A percentile compares a stretch with the other conserved stretches of the same genome.
Evolutionary conservation across 2,329 filamentous ascomycete genomes (phyloP).

Genomic region (Thermomyces lanuginosus): DNA sequence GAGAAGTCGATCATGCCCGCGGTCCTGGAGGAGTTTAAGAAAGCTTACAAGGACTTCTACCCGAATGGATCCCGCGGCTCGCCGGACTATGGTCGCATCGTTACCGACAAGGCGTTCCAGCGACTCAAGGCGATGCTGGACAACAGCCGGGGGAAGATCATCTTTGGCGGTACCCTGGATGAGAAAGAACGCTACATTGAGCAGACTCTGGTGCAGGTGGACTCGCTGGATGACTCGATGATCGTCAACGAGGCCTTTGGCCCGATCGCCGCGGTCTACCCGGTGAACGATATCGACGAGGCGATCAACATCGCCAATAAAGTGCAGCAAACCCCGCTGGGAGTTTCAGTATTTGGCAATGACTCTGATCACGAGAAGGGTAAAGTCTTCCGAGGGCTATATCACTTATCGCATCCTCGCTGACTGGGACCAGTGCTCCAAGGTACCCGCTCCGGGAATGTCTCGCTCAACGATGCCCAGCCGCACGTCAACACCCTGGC

Average conservation of each 20-base stretch:
- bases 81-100: slow-evolving; percentile 60
- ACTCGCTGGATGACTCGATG: slow-evolving; percentile 58
- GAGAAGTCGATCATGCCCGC: slow-evolving; percentile 55
- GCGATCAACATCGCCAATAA: slow-evolving; percentile 68
- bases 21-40: slow-evolving; percentile 60
- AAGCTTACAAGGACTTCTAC: slow-evolving; percentile 59
- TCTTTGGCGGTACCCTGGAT: slow-evolving; percentile 74
- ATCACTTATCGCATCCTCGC: not conserved
- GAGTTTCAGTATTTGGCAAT: slow-evolving; percentile 70
- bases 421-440: slow-evolving; percentile 38
- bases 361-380: slow-evolving; percentile 60
- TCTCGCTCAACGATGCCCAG: slow-evolving; percentile 41
- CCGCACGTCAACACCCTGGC: slow-evolving; percentile 58
- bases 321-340: slow-evolving; percentile 68
- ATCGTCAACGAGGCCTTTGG: slow-evolving; percentile 79
- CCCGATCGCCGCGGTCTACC: slow-evolving; percentile 70
- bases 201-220: slow-evolving; percentile 77
- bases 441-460: slow-evolving; percentile 51
- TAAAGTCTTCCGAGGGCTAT: slow-evolving; percentile 24
- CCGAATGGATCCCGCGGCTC: slow-evolving; percentile 66
- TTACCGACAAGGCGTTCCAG: slow-evolving; percentile 64
- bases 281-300: slow-evolving; percentile 64
- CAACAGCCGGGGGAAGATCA: slow-evolving; percentile 61
- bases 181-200: slow-evolving; percentile 69
- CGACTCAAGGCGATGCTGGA: slow-evolving; percentile 89